Percentiles rank a stretch among this genome's conserved stretches.
These are phyloP conservation scores for Nemania bipapillata DNA, from an alignment of 2,329 filamentous ascomycete species.

Conservation along the genomic window DNA sequence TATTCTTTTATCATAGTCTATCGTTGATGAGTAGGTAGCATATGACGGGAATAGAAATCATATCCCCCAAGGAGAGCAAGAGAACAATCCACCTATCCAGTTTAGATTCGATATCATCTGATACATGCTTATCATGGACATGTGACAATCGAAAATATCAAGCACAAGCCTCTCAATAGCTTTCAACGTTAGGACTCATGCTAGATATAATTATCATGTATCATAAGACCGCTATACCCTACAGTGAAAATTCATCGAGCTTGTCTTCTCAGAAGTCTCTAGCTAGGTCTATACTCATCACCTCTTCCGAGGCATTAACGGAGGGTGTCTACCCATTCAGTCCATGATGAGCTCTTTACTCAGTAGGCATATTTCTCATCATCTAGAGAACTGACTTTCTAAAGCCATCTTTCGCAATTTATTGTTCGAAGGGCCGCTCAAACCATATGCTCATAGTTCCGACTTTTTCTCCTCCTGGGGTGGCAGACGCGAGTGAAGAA, in stretches of 20 bases:
- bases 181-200: neutral
- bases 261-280: neutral
- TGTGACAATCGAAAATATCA: neutral
- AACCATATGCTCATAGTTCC: conserved; percentile 48
- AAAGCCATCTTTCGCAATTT: neutral
- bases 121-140: neutral
- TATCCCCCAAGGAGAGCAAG: neutral
- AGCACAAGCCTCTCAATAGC: neutral
- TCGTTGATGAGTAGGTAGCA: neutral
- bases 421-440: neutral
- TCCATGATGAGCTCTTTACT: neutral
- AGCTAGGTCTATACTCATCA: conserved; percentile 8
- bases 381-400: neutral
- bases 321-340: neutral
- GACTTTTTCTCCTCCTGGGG: conserved; percentile 55
- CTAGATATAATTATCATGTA: neutral
- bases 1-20: neutral
- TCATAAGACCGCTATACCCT: neutral
- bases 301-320: no score
- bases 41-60: neutral
- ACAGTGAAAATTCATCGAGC: neutral
- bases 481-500: conserved; percentile 61
- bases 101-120: neutral
- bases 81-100: neutral
- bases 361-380: neutral